phyloP scores from a whole-genome alignment of 371 early-diverging fungal species.

The Mortierella sp. region DNA sequence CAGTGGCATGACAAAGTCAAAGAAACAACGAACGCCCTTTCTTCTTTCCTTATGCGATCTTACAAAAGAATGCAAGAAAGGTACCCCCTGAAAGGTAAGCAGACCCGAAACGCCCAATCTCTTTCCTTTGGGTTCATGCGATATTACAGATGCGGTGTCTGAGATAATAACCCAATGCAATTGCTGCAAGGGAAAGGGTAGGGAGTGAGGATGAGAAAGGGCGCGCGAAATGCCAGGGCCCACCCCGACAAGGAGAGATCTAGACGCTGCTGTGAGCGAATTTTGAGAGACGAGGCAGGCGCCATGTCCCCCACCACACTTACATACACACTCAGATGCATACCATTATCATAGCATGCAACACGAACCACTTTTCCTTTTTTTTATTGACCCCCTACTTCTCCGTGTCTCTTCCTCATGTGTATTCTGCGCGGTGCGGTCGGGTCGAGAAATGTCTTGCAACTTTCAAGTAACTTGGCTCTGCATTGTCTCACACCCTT shows the following conservation, averaged over 20 bases:
- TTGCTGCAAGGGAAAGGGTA: too few species aligned
- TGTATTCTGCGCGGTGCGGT: neutral
- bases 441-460: neutral
- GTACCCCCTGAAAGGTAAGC: constrained; percentile 1
- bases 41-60: neutral
- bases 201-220: neutral
- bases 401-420: neutral
- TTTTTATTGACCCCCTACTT: neutral
- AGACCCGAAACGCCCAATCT: constrained; percentile 7
- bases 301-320: constrained; percentile 1
- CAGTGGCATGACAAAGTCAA: neutral
- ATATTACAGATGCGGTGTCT: neutral
- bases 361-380: neutral
- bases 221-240: neutral
- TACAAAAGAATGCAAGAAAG: neutral
- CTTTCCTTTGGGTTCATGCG: too few species aligned
- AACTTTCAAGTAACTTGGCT: neutral
- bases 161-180: neutral
- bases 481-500: constrained; percentile 8
- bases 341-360: too few species aligned
- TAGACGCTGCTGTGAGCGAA: neutral
- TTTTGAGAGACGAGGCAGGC: neutral
- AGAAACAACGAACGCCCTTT: too few species aligned
- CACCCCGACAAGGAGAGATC: too few species aligned
- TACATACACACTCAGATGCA: neutral